A percentile compares a stretch with the other conserved stretches of the same genome.
phyloP scores from a whole-genome alignment of 768 basidiomycete species.

The Kwoniella botswanensis region DNA sequence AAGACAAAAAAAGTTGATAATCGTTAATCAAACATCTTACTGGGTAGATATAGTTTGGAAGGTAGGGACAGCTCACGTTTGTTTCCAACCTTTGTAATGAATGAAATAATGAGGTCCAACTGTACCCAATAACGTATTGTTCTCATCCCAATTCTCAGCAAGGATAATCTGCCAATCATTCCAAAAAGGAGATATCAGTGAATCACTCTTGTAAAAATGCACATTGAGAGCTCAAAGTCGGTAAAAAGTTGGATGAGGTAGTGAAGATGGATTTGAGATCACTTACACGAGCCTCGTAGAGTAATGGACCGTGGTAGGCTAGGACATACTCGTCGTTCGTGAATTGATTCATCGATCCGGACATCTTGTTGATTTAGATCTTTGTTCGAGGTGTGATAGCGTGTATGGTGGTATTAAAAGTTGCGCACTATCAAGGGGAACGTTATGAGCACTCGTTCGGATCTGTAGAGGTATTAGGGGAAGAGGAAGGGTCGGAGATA shows the following conservation, averaged over 20 bases:
- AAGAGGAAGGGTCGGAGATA: slow-evolving; percentile 1
- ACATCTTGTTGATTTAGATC: slow-evolving; percentile 12
- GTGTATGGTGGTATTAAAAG: slow-evolving; percentile 15
- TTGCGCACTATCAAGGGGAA: slow-evolving; percentile 10
- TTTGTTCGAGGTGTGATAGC: not conserved
- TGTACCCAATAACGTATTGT: slow-evolving; percentile 66
- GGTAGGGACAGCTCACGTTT: slow-evolving; percentile 69
- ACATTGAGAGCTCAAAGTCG: slow-evolving; percentile 15
- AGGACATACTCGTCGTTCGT: slow-evolving; percentile 75
- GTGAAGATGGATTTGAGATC: slow-evolving; percentile 6
- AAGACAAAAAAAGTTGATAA: not conserved
- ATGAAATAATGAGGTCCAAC: slow-evolving; percentile 87
- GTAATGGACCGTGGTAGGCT: slow-evolving; percentile 92
- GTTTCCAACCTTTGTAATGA: slow-evolving; percentile 99
- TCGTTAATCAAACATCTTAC: not conserved
- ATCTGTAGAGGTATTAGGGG: not conserved
- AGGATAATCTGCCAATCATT: slow-evolving; percentile 65
- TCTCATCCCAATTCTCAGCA: slow-evolving; percentile 69
- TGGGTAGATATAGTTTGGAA: not conserved
- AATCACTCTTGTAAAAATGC: slow-evolving; percentile 15
- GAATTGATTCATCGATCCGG: slow-evolving; percentile 44
- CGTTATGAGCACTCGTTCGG: not conserved
- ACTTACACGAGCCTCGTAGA: slow-evolving; percentile 86
- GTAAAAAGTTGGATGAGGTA: slow-evolving; percentile 23
- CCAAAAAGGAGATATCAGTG: slow-evolving; percentile 29